A percentile compares a stretch with the other conserved stretches of the same genome.
phyloP scores from a whole-genome alignment of 2,329 filamentous ascomycete species.

The Colletotrichum sp. region DNA sequence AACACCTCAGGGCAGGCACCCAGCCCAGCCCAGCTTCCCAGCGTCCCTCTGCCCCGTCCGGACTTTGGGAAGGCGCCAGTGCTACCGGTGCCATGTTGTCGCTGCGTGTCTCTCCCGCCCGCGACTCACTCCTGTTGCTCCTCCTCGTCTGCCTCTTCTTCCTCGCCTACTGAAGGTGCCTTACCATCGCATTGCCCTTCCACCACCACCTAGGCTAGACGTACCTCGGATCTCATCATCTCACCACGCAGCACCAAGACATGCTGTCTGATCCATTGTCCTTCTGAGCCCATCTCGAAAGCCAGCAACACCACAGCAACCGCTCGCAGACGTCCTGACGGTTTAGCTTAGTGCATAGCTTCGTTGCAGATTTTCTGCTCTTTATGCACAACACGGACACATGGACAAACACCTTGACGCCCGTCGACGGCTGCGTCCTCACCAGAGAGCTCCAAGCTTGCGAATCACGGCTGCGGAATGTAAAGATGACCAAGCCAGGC shows the following conservation, averaged over 20 bases:
- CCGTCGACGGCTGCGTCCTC: neutral
- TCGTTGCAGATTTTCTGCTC: constrained; percentile 1
- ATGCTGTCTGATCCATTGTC: neutral
- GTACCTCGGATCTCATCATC: neutral
- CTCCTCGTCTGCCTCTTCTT: neutral
- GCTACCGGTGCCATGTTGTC: neutral
- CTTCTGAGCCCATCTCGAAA: neutral
- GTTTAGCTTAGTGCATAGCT: neutral
- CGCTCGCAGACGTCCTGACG: neutral
- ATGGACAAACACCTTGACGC: neutral
- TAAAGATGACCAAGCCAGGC: neutral
- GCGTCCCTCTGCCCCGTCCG: neutral
- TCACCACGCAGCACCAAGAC: neutral
- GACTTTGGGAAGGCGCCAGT: neutral
- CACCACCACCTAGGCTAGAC: neutral
- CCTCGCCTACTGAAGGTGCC: neutral
- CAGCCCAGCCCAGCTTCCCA: neutral
- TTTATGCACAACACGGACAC: constrained; percentile 2
- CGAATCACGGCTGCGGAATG: neutral
- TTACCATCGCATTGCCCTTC: neutral
- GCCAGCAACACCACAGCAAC: neutral
- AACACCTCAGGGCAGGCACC: neutral
- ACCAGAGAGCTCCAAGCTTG: neutral
- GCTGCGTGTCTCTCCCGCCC: neutral
- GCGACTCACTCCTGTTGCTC: neutral